Evolutionary conservation across 139 green algal genomes (phyloP).

Genomic region (Ettlia oleoabundans): DNA sequence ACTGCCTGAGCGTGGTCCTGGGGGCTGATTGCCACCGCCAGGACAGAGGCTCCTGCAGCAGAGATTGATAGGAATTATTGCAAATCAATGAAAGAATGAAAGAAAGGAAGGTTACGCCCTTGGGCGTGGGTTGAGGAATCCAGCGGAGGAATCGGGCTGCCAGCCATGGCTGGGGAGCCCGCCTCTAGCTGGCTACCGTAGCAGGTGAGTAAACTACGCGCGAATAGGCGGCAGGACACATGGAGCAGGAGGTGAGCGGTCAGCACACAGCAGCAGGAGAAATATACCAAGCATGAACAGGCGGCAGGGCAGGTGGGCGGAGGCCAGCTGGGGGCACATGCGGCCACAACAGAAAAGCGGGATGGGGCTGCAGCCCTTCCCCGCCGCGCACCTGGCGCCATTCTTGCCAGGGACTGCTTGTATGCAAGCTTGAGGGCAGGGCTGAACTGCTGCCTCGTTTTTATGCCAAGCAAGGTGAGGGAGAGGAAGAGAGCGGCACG

Average conservation of each 20-base stretch:
- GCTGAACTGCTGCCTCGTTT: not conserved
- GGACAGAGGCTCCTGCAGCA: conserved; percentile 9
- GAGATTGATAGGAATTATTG: too few relatives aligned
- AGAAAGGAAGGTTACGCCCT: too few relatives aligned
- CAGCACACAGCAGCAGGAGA: not conserved
- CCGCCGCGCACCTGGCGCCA: not conserved
- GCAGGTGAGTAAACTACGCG: too few relatives aligned
- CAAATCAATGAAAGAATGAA: too few relatives aligned
- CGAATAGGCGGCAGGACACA: too few relatives aligned
- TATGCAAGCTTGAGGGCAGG: conserved; percentile 7
- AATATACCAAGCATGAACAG: not conserved
- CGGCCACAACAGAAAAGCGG: too few relatives aligned
- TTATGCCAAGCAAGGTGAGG: not conserved
- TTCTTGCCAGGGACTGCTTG: not conserved
- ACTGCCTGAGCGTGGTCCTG: not conserved
- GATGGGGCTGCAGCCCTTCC: not conserved
- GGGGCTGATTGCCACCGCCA: not conserved
- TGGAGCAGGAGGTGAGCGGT: not conserved
- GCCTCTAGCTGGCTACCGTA: too few relatives aligned
- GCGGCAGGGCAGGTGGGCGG: too few relatives aligned
- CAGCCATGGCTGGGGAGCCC: too few relatives aligned
- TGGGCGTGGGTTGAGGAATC: not conserved
- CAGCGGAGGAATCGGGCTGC: too few relatives aligned
- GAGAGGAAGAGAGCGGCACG: conserved; percentile 6
- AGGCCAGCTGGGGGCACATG: too few relatives aligned